Conservation (phyloP, 2,329 filamentous ascomycete species). For the Monilinia fructigena region DNA sequence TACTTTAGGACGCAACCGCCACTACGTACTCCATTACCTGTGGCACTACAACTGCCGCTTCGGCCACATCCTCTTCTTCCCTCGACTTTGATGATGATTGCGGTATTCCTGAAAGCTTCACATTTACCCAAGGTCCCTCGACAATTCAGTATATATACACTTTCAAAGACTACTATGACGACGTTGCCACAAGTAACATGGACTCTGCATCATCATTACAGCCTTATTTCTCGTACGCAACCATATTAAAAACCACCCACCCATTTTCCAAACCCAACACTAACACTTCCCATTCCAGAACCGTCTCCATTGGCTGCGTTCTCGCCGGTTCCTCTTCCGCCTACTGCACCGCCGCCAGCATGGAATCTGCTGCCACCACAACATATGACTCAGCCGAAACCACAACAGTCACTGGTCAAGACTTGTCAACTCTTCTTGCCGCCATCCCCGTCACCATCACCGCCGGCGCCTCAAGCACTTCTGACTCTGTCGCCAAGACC, state of each 20-base stretch:
- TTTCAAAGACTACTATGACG: background rate
- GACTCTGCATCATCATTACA: background rate
- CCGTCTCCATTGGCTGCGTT: slow-evolving; percentile 25
- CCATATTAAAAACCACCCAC: background rate
- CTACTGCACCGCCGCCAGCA: slow-evolving; percentile 22
- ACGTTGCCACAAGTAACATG: background rate
- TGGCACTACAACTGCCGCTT: slow-evolving; percentile 13
- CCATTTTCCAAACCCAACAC: background rate
- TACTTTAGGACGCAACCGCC: slow-evolving; percentile 26
- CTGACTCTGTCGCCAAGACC: slow-evolving; percentile 2
- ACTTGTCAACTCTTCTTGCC: background rate
- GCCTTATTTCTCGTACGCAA: background rate
- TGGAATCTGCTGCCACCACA: background rate
- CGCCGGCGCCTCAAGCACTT: slow-evolving; percentile 22
- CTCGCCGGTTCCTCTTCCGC: slow-evolving; percentile 26
- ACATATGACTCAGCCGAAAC: slow-evolving; percentile 5
- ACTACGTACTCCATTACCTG: slow-evolving; percentile 23
- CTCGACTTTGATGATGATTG: slow-evolving; percentile 22
- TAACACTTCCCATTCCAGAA: slow-evolving; percentile 15
- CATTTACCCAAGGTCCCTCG: slow-evolving; percentile 34
- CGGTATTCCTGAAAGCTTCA: slow-evolving; percentile 30
- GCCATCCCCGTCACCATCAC: slow-evolving; percentile 30
- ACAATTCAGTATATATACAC: slow-evolving; percentile 29
- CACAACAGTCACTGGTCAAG: slow-evolving; percentile 19
- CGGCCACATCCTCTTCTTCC: slow-evolving; percentile 31